phyloP scores from a whole-genome alignment of 1,284 basidiomycete species.

The Rugosomyces carneus region DNA sequence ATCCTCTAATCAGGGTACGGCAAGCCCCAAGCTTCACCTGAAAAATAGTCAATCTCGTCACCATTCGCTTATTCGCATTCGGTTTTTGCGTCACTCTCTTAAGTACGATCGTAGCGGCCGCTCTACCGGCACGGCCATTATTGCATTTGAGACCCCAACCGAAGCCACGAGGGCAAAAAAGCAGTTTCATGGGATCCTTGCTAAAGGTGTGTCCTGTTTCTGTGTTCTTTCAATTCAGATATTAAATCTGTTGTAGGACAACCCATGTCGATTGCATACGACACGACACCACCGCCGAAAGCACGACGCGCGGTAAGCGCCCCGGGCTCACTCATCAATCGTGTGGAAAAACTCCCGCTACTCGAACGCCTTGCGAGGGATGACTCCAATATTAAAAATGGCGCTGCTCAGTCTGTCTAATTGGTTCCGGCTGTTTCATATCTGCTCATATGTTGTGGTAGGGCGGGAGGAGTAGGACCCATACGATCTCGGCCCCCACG shows the following conservation, averaged over 20 bases:
- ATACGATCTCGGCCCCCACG: constrained; percentile 30
- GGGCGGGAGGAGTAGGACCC: constrained; percentile 36
- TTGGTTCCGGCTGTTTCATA: not conserved
- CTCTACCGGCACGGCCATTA: constrained; percentile 78
- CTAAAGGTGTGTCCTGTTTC: constrained; percentile 62
- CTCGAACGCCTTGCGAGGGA: constrained; percentile 50
- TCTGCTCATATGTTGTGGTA: constrained; percentile 4
- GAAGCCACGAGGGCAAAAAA: constrained; percentile 84
- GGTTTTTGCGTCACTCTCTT: constrained; percentile 38
- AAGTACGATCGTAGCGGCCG: constrained; percentile 97
- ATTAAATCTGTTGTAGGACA: constrained; percentile 48
- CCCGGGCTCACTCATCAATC: constrained; percentile 51
- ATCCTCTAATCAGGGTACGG: constrained; percentile 94
- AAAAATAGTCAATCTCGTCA: constrained; percentile 38
- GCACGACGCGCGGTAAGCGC: constrained; percentile 40
- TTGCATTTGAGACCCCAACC: constrained; percentile 74
- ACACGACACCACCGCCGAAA: constrained; percentile 39
- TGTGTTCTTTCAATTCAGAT: not conserved
- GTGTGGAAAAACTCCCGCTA: constrained; percentile 60
- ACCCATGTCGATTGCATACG: constrained; percentile 72
- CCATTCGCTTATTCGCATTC: constrained; percentile 33
- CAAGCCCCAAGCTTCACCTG: constrained; percentile 54
- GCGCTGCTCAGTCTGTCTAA: constrained; percentile 28
- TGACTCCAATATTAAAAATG: constrained; percentile 27
- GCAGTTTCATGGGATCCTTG: constrained; percentile 84